Base-by-base conservation (phyloP, 2,329 filamentous ascomycete species). In the Bipolaris oryzae region DNA sequence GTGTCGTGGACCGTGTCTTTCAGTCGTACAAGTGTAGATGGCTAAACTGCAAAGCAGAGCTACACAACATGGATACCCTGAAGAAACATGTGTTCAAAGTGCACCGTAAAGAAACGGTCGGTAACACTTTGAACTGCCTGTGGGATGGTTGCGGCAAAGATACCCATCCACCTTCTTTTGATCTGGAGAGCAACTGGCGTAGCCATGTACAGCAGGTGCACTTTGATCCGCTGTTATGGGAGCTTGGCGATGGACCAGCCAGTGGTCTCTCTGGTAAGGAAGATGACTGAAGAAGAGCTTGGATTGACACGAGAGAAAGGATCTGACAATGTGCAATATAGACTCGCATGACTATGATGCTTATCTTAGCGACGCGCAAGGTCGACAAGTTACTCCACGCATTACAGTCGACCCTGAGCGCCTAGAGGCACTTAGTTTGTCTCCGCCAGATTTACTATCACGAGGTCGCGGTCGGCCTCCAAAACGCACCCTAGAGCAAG, bases 1-100 rank as follows among this genome's bases (percentile, higher is more conserved):
- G 70, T 51, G 56, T 67, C 31, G 55, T 62, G 7, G 60, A 61
- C 34, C 61, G 54, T n/a, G 61, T 72, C 37, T 70, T 72, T 0
- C 67, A 70, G 47, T 78, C 84, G 5, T 89, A 81, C 68, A 77
- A 79, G 52, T 89, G 87, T 71, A 71, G 77, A 39, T 89, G 86
- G 87, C 73, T 80, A 49, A 72, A 75, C 1, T 89, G 87, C 68
- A 71, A 73, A 3, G 81, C 83, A 0, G 80, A 87, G 60, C 74
- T 89, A 5, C 87, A 89, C 71, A 89, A 88, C 62, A 71, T 88
- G 13, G 80, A 82, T 7, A 84, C 82, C 0, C 74, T 89, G 5
- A 81, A 81, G 58, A 84, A 83, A 55, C 87, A 89, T 68, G 72
- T 87, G 5, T 68, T 78, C 49, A 87, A 85, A 63, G 71, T 83